Conservation (phyloP, 768 basidiomycete genomes). For the Lepiota brunneoincarnata region DNA sequence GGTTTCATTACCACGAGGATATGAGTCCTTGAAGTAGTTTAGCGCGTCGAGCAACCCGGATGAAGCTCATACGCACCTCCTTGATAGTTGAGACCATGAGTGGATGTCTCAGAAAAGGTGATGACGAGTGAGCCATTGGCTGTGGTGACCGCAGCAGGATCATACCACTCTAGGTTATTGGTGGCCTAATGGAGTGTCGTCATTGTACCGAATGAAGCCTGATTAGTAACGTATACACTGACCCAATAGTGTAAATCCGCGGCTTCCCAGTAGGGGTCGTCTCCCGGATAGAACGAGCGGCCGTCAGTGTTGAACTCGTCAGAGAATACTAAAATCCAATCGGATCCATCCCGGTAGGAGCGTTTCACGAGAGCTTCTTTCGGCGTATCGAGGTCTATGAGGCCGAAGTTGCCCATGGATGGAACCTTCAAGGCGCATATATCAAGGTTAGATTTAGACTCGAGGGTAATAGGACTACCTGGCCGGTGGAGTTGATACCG, state of each 20-base stretch:
- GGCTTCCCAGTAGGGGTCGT: constrained; percentile 86
- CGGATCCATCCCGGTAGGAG: constrained; percentile 56
- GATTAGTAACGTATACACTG: constrained; percentile 2
- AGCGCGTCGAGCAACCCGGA: constrained; percentile 10
- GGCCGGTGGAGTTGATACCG: constrained; percentile 68
- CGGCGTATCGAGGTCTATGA: constrained; percentile 62
- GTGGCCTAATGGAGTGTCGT: constrained; percentile 40
- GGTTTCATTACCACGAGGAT: constrained; percentile 31
- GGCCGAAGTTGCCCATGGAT: constrained; percentile 53
- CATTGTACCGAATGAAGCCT: not conserved
- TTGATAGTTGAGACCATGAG: constrained; percentile 64
- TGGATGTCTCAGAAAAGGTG: constrained; percentile 55
- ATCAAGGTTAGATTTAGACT: not conserved
- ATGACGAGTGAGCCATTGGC: constrained; percentile 68
- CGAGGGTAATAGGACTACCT: constrained; percentile 32
- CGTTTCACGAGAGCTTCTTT: constrained; percentile 48
- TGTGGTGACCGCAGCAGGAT: constrained; percentile 73
- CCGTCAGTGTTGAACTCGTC: constrained; percentile 82
- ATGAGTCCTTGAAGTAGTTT: constrained; percentile 37
- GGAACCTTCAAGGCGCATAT: constrained; percentile 49
- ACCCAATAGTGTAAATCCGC: constrained; percentile 80
- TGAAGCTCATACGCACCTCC: constrained; percentile 42
- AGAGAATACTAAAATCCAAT: constrained; percentile 64
- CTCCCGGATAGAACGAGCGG: constrained; percentile 76
- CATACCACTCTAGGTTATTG: constrained; percentile 85